phyloP scores from a whole-genome alignment of 345 rosid species.

The Eucalyptus regnans region DNA sequence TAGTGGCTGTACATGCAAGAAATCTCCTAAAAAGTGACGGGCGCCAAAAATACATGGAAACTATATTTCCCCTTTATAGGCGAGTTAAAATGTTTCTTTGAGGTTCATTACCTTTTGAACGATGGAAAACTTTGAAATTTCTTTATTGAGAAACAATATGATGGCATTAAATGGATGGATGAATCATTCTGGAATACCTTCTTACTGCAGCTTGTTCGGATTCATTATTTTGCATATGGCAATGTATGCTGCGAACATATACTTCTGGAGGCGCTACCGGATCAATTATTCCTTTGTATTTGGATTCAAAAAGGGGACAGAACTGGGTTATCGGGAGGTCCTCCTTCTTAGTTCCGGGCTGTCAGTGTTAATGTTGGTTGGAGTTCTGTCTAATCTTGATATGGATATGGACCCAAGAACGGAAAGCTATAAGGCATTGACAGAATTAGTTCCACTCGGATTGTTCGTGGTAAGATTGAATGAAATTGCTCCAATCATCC shows the following conservation, averaged over 20 bases:
- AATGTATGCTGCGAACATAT: conserved; percentile 38
- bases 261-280: conserved; percentile 54
- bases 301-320: conserved; percentile 64
- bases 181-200: background rate
- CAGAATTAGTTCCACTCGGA: conserved; percentile 45
- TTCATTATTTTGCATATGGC: conserved; percentile 50
- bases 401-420: conserved; percentile 29
- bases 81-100: background rate
- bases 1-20: conserved; percentile 33
- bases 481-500: background rate
- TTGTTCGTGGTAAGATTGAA: conserved; percentile 31
- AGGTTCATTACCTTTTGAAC: background rate
- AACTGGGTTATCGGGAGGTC: conserved; percentile 45
- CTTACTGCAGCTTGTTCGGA: conserved; percentile 46
- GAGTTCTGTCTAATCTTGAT: conserved; percentile 47
- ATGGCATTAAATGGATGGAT: background rate
- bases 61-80: conserved; percentile 74
- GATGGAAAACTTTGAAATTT: background rate
- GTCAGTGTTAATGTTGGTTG: conserved; percentile 33
- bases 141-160: background rate
- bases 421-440: conserved; percentile 19
- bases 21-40: conserved; percentile 32
- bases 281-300: conserved; percentile 64
- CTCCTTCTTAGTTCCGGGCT: conserved; percentile 55
- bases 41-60: conserved; percentile 35